Evolutionary conservation across 2,329 filamentous ascomycete species (phyloP), one percentile per base, ranked within the genome.

Genomic region (Triangularia verruculosa): DNA sequence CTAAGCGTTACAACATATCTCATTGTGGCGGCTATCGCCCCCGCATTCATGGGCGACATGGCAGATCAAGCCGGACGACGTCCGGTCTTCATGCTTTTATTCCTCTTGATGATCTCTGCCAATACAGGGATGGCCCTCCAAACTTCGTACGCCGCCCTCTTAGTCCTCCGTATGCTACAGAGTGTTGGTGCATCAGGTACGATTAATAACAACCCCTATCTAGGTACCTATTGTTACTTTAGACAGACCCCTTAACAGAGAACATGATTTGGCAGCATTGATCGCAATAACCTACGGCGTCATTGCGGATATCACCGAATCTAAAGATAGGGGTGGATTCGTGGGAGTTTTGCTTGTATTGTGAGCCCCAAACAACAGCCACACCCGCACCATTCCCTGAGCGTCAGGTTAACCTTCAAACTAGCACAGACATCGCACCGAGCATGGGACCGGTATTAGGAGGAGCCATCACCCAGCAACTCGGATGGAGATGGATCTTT

Each of bases 1-100:
- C 61, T 78, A n/a, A 76, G 74, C 3, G 69, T 79, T 24, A 79
- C 78, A 1, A 75, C 76, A 1, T 79, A 78, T 54, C 73, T 79
- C 70, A 76, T 82, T 47, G 75, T 81, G 43, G 78, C 79, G 68
- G 80, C 74, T 5, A 66, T 81, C 4, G 61, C 62, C 15, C 68
- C 64, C 6, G 39, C 65, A 5, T 17, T 67, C n/a, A 34, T 61
- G 24, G 66, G 66, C 8, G 58, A 62, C 47, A 53, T 61, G 5
- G 62, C 67, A 7, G 67, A 69, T 47, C 32, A 54, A 2, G 53
- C 52, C 3, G 66, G 67, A 15, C 63, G 67, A 2, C 52, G 67
- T 28, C 56, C 61, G 1, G 59, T 61, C 1, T 66, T 62, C 47
- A 34, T 67, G 11, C n/a, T 52, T 9, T 58, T 57, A 1, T 53